Percentiles rank a stretch among this genome's conserved stretches.
Evolutionary conservation across 441 rosid species (phyloP).

Genomic region (Isatis lusitanica): DNA sequence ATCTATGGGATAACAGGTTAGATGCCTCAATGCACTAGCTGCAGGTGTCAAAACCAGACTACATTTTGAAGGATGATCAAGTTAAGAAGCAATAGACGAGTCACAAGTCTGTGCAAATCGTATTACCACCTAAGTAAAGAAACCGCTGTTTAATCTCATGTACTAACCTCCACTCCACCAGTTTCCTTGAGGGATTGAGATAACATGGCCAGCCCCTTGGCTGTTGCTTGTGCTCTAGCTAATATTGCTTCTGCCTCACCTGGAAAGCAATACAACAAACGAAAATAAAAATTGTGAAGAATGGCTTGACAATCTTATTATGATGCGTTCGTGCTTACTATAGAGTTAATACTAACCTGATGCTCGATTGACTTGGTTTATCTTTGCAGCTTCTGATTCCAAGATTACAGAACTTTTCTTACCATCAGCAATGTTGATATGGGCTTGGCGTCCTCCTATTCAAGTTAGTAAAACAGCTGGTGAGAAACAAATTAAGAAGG

Average conservation of each 20-base stretch:
- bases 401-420: conserved; percentile 58
- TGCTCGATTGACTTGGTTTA: conserved; percentile 64
- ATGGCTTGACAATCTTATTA: not conserved
- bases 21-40: not conserved
- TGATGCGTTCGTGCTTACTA: conserved; percentile 26
- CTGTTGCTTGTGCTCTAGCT: conserved; percentile 77
- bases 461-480: conserved; percentile 15
- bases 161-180: conserved; percentile 77
- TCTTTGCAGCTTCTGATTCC: conserved; percentile 61
- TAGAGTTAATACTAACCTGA: conserved; percentile 36
- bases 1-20: not conserved
- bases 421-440: conserved; percentile 84
- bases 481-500: conserved; percentile 7
- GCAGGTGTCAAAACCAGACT: conserved; percentile 8
- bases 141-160: not conserved
- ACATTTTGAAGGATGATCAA: not conserved
- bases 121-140: conserved; percentile 16
- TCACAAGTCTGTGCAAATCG: not conserved
- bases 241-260: conserved; percentile 91
- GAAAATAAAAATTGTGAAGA: not conserved
- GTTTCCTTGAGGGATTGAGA: conserved; percentile 64
- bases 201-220: conserved; percentile 63
- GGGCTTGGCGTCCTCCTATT: conserved; percentile 79
- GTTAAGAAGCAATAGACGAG: not conserved
- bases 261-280: conserved; percentile 29